Percentiles rank a stretch among this genome's conserved stretches.
Evolutionary conservation across 2,329 filamentous ascomycete species (phyloP).

Genomic region (Botrytis squamosa): DNA sequence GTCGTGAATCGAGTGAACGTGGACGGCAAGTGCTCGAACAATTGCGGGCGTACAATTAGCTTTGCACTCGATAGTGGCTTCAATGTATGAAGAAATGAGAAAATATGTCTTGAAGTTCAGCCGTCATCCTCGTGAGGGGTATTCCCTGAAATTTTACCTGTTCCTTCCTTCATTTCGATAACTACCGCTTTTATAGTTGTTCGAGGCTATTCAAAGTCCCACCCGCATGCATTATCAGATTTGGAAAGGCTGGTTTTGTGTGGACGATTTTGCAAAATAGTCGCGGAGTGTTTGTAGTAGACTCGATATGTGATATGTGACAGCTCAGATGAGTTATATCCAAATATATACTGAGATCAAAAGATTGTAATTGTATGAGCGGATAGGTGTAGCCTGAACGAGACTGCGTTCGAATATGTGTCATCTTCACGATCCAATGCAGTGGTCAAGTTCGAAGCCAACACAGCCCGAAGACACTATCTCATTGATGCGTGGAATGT

Average conservation of each 20-base stretch:
- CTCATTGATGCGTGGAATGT: neutral
- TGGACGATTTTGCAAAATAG: neutral
- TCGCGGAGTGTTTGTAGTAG: neutral
- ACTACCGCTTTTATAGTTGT: neutral
- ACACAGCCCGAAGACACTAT: neutral
- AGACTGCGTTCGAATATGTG: neutral
- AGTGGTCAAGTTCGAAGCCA: neutral
- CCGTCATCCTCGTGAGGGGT: constrained; percentile 42
- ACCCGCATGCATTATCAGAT: neutral
- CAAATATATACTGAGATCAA: neutral
- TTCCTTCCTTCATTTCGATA: no score
- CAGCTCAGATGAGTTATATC: no score
- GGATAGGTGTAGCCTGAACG: neutral
- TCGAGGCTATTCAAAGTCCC: neutral
- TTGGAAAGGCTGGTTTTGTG: neutral
- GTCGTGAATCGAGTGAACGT: constrained; percentile 45
- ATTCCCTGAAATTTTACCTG: constrained; percentile 43
- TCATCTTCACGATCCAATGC: neutral
- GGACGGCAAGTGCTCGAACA: constrained; percentile 43
- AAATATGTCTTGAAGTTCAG: constrained; percentile 50
- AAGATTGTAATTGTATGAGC: neutral
- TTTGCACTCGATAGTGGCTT: constrained; percentile 49
- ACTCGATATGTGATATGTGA: neutral
- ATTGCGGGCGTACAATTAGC: constrained; percentile 43
- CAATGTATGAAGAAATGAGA: constrained; percentile 50